phyloP scores from a whole-genome alignment of 164 flowering plant species.

The Stephania yunnanensis region DNA sequence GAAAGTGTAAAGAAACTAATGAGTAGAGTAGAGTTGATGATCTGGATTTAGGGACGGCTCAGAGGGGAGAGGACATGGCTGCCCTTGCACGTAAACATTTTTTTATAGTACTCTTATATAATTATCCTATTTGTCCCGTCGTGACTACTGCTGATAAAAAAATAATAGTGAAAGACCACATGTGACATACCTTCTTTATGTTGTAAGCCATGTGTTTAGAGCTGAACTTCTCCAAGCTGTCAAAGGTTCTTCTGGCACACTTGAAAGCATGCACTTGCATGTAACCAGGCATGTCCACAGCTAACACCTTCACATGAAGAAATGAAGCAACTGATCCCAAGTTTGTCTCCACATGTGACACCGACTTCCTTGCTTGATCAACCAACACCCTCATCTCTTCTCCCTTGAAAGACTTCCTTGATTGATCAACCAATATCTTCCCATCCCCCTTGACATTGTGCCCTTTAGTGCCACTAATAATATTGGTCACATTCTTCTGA shows the following conservation, averaged over 20 bases:
- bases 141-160: no score
- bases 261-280: constrained; percentile 87
- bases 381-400: neutral
- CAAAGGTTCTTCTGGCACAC: constrained; percentile 59
- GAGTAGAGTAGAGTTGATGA: neutral
- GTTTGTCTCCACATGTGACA: constrained; percentile 49
- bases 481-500: neutral
- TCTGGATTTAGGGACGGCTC: no score
- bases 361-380: constrained; percentile 34
- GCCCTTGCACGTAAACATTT: no score
- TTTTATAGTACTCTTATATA: no score
- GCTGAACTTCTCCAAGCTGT: constrained; percentile 73
- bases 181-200: constrained; percentile 64
- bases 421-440: neutral
- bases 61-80: no score
- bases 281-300: constrained; percentile 72
- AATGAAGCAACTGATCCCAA: constrained; percentile 42
- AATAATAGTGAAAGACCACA: no score
- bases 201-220: constrained; percentile 65
- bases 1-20: neutral
- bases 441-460: neutral
- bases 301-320: constrained; percentile 66
- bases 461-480: neutral
- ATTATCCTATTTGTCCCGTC: no score
- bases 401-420: neutral